Conservation (phyloP, 2,329 filamentous ascomycete genomes). For the Trichophyton mentagrophytes region DNA sequence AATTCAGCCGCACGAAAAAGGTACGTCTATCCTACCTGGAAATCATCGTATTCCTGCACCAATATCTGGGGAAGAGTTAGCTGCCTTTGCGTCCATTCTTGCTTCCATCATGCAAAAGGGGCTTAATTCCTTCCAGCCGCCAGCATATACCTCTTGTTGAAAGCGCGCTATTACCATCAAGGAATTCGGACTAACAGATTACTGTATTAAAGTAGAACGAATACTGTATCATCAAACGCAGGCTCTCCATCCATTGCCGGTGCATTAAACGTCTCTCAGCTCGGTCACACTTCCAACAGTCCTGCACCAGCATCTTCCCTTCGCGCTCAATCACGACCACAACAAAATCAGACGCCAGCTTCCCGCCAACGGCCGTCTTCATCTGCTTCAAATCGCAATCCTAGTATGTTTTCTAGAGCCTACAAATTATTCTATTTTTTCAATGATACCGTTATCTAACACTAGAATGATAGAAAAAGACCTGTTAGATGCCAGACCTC, state of each 20-base stretch:
- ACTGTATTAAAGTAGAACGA: conserved; percentile 25
- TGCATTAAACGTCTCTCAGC: conserved; percentile 57
- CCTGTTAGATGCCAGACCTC: conserved; percentile 8
- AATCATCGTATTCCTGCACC: not conserved
- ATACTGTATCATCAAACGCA: conserved; percentile 38
- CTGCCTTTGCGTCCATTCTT: not conserved
- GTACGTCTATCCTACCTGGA: conserved; percentile 33
- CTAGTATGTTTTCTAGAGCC: conserved; percentile 27
- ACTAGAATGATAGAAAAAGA: conserved; percentile 11
- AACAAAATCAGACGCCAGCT: conserved; percentile 62
- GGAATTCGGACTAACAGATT: conserved; percentile 5
- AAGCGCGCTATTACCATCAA: not conserved
- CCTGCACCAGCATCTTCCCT: conserved; percentile 46
- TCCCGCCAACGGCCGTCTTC: conserved; percentile 47
- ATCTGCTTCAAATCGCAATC: conserved; percentile 47
- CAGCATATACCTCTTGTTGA: not conserved
- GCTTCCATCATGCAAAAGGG: not conserved
- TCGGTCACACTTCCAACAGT: conserved; percentile 42
- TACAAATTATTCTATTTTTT: conserved; percentile 11
- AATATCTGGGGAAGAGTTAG: not conserved
- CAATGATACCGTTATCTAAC: conserved; percentile 8
- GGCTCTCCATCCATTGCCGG: conserved; percentile 61
- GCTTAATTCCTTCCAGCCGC: not conserved
- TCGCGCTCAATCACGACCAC: conserved; percentile 55
- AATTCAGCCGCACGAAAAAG: conserved; percentile 57